These are phyloP conservation scores for Myxozyma sirexii DNA, from an alignment of 805 yeast genomes.

Conservation along the genomic window DNA sequence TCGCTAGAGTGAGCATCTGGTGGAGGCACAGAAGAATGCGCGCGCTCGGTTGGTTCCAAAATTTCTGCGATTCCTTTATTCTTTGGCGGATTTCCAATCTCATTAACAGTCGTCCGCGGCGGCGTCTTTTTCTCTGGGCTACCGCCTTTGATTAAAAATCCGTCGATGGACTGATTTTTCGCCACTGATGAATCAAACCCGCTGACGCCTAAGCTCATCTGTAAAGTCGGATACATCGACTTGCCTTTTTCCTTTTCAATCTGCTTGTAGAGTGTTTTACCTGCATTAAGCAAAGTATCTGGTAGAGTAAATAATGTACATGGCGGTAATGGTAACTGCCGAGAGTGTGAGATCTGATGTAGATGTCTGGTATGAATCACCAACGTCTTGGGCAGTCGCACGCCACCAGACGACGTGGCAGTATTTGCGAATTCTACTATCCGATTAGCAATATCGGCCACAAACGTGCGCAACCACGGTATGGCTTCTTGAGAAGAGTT, in stretches of 20 bases:
- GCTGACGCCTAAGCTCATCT: slow-evolving; percentile 18
- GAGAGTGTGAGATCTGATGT: slow-evolving; percentile 24
- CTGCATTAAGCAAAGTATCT: slow-evolving; percentile 15
- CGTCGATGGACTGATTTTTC: slow-evolving; percentile 13
- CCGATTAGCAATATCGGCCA: slow-evolving; percentile 75
- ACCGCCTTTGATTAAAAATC: slow-evolving; percentile 6
- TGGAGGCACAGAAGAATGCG: not conserved
- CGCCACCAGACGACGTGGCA: slow-evolving; percentile 14
- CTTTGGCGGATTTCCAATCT: not conserved
- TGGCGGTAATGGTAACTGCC: slow-evolving; percentile 36
- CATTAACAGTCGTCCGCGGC: not conserved
- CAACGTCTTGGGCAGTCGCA: slow-evolving; percentile 60
- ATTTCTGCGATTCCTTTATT: not conserved
- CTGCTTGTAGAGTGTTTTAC: slow-evolving; percentile 37
- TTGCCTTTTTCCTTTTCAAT: slow-evolving; percentile 16
- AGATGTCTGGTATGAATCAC: slow-evolving; percentile 43
- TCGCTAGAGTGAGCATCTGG: not conserved
- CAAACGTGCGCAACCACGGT: slow-evolving; percentile 81
- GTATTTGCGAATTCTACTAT: slow-evolving; percentile 55
- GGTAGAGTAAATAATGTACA: slow-evolving; percentile 9
- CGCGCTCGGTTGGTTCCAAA: not conserved
- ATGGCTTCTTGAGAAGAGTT: slow-evolving; percentile 56
- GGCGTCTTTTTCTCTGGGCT: not conserved
- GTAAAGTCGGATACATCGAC: slow-evolving; percentile 23
- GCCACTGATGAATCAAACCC: slow-evolving; percentile 21